Evolutionary conservation across 1,284 basidiomycete species (phyloP).

Genomic region (Cronartium ribicola): DNA sequence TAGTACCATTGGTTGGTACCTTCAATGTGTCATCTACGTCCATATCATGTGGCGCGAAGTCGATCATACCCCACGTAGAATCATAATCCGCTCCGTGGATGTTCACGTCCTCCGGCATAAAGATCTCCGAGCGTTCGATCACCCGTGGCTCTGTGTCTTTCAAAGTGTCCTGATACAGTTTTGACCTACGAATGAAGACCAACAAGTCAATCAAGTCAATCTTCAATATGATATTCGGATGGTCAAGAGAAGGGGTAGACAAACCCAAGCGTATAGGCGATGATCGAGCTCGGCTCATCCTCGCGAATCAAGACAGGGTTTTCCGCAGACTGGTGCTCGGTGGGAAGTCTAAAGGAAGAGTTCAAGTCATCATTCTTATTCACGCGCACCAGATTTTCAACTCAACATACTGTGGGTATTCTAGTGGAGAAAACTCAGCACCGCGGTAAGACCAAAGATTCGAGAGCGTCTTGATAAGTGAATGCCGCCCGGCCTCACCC

Average conservation of each 20-base stretch:
- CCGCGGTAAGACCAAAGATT: constrained; percentile 59
- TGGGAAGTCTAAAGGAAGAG: constrained; percentile 22
- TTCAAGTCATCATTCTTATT: background rate
- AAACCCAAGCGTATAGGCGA: constrained; percentile 72
- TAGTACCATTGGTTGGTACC: constrained; percentile 43
- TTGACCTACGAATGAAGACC: constrained; percentile 59
- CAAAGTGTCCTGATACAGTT: constrained; percentile 53
- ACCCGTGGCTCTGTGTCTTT: constrained; percentile 58
- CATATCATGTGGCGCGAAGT: constrained; percentile 42
- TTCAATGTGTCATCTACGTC: constrained; percentile 65
- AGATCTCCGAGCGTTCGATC: constrained; percentile 51
- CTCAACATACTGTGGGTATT: constrained; percentile 57
- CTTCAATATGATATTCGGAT: background rate
- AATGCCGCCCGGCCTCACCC: constrained; percentile 63
- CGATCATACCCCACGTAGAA: constrained; percentile 46
- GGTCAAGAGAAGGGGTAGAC: background rate
- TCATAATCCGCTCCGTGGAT: constrained; percentile 58
- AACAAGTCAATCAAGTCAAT: background rate
- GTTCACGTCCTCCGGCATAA: constrained; percentile 77
- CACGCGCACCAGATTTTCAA: background rate
- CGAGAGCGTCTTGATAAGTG: constrained; percentile 78
- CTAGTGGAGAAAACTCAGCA: constrained; percentile 57
- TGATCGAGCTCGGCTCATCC: constrained; percentile 96
- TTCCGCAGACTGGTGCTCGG: constrained; percentile 71
- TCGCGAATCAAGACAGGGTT: constrained; percentile 92